Evolutionary conservation across 495 filamentous ascomycete genomes (phyloP).

Genomic region (Podospora pseudoanserina): DNA sequence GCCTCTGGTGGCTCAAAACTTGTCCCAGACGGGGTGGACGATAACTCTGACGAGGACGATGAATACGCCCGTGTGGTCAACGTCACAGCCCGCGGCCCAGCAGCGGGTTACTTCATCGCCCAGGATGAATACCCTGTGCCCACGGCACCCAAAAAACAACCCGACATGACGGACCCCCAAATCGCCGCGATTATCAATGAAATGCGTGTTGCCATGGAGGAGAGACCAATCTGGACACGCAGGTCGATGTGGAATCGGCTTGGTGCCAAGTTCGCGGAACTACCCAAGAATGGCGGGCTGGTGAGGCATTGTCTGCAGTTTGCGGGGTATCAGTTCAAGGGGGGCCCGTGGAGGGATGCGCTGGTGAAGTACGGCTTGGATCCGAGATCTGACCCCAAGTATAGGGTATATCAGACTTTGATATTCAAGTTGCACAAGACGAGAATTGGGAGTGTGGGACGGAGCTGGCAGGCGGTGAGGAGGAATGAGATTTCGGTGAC

Average conservation of each 20-base stretch:
- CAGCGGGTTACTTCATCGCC: slow-evolving; percentile 59
- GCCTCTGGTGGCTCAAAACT: slow-evolving; percentile 24
- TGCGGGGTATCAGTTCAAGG: slow-evolving; percentile 82
- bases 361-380: slow-evolving; percentile 82
- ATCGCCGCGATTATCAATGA: slow-evolving; percentile 58
- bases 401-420: slow-evolving; percentile 79
- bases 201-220: slow-evolving; percentile 58
- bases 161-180: slow-evolving; percentile 43
- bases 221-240: slow-evolving; percentile 82
- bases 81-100: slow-evolving; percentile 43
- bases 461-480: slow-evolving; percentile 42
- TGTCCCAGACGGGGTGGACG: slow-evolving; percentile 19
- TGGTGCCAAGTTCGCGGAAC: slow-evolving; percentile 41
- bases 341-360: slow-evolving; percentile 86
- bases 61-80: slow-evolving; percentile 37
- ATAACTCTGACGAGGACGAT: slow-evolving; percentile 28
- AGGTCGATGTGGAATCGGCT: slow-evolving; percentile 70
- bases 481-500: slow-evolving; percentile 29
- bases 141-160: slow-evolving; percentile 31
- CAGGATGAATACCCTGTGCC: slow-evolving; percentile 50
- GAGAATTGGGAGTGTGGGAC: slow-evolving; percentile 41
- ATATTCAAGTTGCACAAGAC: slow-evolving; percentile 63
- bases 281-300: slow-evolving; percentile 42
- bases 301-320: slow-evolving; percentile 67
- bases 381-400: slow-evolving; percentile 69